Conservation (phyloP, 495 filamentous ascomycete genomes). For the Aspergillus steynii region DNA sequence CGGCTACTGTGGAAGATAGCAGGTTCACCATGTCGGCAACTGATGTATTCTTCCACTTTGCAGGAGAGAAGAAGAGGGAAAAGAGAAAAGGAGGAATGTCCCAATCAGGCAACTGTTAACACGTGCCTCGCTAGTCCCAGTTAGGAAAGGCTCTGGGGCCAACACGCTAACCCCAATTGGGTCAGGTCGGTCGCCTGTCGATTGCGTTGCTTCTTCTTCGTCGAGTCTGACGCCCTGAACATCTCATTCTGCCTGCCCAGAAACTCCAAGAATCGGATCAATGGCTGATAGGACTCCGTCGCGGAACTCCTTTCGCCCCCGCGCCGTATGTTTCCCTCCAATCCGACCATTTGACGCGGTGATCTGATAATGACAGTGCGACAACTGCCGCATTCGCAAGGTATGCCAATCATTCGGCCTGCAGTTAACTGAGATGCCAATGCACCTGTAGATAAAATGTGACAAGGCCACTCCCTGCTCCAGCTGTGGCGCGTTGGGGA, state of each 20-base stretch:
- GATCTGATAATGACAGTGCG: slow-evolving; percentile 17
- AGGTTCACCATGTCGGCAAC: neutral
- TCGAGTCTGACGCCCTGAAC: neutral
- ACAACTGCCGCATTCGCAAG: slow-evolving; percentile 31
- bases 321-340: neutral
- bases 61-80: neutral
- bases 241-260: neutral
- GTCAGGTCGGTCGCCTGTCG: neutral
- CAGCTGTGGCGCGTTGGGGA: slow-evolving; percentile 22
- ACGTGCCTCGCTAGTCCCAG: neutral
- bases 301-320: neutral
- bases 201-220: neutral
- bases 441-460: slow-evolving; percentile 22
- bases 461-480: slow-evolving; percentile 28
- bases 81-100: too few relatives aligned
- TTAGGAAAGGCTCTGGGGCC: neutral
- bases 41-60: neutral
- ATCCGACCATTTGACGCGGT: neutral
- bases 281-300: neutral
- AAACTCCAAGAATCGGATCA: neutral
- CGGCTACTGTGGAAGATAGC: neutral
- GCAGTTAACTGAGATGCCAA: neutral
- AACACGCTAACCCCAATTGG: neutral
- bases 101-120: neutral
- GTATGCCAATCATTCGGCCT: slow-evolving; percentile 1